Conservation (phyloP, 2,329 filamentous ascomycete genomes). For the Hymenoscyphus linearis region DNA sequence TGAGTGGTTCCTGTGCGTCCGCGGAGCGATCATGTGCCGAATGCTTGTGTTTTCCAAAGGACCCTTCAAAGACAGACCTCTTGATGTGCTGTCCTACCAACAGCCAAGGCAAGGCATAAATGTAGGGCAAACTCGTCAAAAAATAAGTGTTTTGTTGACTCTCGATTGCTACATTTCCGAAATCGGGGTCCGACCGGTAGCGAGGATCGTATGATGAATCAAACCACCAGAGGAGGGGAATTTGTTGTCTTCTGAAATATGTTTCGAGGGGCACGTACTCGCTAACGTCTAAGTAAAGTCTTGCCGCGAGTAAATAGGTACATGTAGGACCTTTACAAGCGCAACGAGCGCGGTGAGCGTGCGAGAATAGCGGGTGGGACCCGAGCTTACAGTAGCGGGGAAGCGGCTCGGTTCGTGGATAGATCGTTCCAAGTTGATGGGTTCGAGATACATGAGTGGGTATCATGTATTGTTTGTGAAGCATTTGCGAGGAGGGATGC, state of each 20-base stretch:
- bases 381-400: neutral
- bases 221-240: neutral
- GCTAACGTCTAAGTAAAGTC: neutral
- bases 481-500: no score
- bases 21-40: neutral
- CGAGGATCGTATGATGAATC: neutral
- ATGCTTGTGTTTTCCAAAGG: neutral
- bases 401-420: neutral
- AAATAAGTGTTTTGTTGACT: neutral
- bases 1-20: neutral
- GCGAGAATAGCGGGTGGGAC: neutral
- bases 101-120: neutral
- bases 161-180: neutral
- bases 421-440: neutral
- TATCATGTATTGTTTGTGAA: no score
- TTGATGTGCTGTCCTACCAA: neutral
- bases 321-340: neutral
- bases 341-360: neutral
- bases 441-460: neutral
- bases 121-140: neutral
- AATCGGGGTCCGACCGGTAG: neutral
- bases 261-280: neutral
- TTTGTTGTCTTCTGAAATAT: neutral
- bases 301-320: neutral
- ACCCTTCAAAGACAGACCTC: neutral